These are phyloP conservation scores for Parathielavia hyrcaniae DNA, from an alignment of 495 filamentous ascomycete genomes.

Conservation along the genomic window DNA sequence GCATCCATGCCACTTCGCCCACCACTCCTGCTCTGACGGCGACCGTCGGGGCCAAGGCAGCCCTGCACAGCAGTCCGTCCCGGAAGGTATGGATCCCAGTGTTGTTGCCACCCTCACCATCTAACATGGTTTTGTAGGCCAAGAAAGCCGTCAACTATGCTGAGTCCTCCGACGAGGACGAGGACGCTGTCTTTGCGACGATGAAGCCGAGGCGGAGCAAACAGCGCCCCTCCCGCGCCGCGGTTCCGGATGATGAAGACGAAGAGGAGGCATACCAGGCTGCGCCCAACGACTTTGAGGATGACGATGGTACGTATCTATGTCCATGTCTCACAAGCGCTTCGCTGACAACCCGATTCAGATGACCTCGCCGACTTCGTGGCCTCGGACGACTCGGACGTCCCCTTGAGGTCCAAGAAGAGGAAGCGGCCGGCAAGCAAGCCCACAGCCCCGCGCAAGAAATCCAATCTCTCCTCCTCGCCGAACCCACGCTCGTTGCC, in stretches of 20 bases:
- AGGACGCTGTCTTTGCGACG: conserved; percentile 51
- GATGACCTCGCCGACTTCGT: conserved; percentile 79
- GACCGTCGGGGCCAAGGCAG: conserved; percentile 18
- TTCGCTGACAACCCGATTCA: conserved; percentile 24
- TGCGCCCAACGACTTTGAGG: conserved; percentile 50
- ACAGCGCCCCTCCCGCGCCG: conserved; percentile 31
- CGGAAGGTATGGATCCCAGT: conserved; percentile 46
- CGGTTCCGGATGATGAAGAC: conserved; percentile 46
- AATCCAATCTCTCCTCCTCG: conserved; percentile 47
- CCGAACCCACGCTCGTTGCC: conserved; percentile 10
- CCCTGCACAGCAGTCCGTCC: conserved; percentile 50
- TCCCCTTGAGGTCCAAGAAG: conserved; percentile 55
- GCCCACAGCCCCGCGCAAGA: conserved; percentile 50
- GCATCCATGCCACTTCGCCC: conserved; percentile 35
- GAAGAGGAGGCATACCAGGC: conserved; percentile 60
- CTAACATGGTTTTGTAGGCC: conserved; percentile 34
- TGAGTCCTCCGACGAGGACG: conserved; percentile 58
- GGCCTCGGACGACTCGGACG: conserved; percentile 81
- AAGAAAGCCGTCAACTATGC: conserved; percentile 57
- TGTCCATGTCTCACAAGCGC: conserved; percentile 1
- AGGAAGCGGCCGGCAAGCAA: conserved; percentile 57
- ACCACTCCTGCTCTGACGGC: conserved; percentile 36
- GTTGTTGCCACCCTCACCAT: background rate
- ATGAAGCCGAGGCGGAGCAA: conserved; percentile 32
- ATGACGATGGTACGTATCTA: conserved; percentile 47